Evolutionary conservation across 306 rosid genomes (phyloP), one percentile per base, ranked within the genome.

Genomic region (Alnus rubra): DNA sequence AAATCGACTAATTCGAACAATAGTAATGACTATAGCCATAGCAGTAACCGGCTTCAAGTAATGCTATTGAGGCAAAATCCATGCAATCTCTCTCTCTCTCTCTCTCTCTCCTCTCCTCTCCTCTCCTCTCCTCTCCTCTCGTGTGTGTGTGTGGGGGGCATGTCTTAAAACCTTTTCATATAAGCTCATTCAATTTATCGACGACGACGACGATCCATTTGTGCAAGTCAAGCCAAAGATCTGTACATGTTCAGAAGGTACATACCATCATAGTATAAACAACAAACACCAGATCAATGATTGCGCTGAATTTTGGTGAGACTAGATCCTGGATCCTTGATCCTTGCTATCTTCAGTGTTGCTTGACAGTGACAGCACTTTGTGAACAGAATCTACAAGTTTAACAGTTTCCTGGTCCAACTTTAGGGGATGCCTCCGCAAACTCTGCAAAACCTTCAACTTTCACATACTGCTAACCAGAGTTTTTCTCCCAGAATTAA

Each of bases 341-440:
- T 55, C 87, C 80, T 87, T 82, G 73, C 80, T 58, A 68, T 77
- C 80, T 15, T 85, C 75, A 4, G 79, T 60, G 69, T 58, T 79
- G 71, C 80, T 77, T 12, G 87, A 62, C 73, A 19, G 62, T 33
- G 81, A 72, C 73, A 94, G 75, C 76, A 88, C 93, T 84, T 93
- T 90, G 69, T 87, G 94, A 74, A 95, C 92, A 62, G 53, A 53
- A 62, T 89, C 75, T 44, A 86, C 96, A 13, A 95, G 97, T 82
- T 83, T 75, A 58, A 87, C 86, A 44, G 92, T 92, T 76, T 91
- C 93, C 82, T 83, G 87, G 52, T 95, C 85, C 74, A 81, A 76
- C 56, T 89, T 87, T 49, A 95, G 84, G 54, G 91, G 89, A 65
- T 82, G 90, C 88, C 99, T 89, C 80, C 60, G 76, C 76, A 93